These are phyloP conservation scores for Mycena chlorophos DNA, from an alignment of 768 basidiomycete genomes.

Conservation along the genomic window DNA sequence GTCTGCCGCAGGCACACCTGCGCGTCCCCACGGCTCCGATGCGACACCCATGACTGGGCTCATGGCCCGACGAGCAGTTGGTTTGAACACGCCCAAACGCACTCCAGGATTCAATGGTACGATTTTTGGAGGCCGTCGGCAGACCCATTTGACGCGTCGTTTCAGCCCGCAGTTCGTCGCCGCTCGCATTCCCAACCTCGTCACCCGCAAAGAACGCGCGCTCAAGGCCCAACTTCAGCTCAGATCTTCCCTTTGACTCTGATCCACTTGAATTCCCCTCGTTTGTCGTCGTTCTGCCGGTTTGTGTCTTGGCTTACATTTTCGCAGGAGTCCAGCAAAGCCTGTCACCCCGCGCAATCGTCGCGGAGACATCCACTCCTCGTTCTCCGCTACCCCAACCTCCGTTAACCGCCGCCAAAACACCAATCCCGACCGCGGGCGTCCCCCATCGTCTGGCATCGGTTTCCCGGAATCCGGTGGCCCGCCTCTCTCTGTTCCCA, in stretches of 20 bases:
- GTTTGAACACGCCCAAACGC: slow-evolving; percentile 55
- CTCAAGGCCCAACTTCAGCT: slow-evolving; percentile 35
- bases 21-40: slow-evolving; percentile 37
- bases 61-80: slow-evolving; percentile 54
- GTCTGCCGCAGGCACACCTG: slow-evolving; percentile 52
- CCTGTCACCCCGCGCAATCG: slow-evolving; percentile 68
- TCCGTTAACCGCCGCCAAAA: slow-evolving; percentile 42
- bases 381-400: slow-evolving; percentile 57
- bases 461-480: slow-evolving; percentile 21
- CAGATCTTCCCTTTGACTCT: slow-evolving; percentile 49
- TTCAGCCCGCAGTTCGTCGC: slow-evolving; percentile 61
- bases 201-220: slow-evolving; percentile 53
- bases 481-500: slow-evolving; percentile 58
- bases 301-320: neutral
- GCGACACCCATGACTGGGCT: slow-evolving; percentile 48
- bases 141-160: slow-evolving; percentile 17
- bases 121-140: slow-evolving; percentile 22
- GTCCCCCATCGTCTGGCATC: slow-evolving; percentile 18
- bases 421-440: slow-evolving; percentile 3
- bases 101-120: slow-evolving; percentile 54
- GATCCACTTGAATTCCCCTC: slow-evolving; percentile 74
- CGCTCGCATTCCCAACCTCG: slow-evolving; percentile 64
- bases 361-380: slow-evolving; percentile 91
- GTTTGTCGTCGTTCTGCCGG: slow-evolving; percentile 36
- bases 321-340: slow-evolving; percentile 49